These are phyloP conservation scores for Ceratocystis eucalypticola DNA, from an alignment of 2,329 filamentous ascomycete species.

Conservation along the genomic window DNA sequence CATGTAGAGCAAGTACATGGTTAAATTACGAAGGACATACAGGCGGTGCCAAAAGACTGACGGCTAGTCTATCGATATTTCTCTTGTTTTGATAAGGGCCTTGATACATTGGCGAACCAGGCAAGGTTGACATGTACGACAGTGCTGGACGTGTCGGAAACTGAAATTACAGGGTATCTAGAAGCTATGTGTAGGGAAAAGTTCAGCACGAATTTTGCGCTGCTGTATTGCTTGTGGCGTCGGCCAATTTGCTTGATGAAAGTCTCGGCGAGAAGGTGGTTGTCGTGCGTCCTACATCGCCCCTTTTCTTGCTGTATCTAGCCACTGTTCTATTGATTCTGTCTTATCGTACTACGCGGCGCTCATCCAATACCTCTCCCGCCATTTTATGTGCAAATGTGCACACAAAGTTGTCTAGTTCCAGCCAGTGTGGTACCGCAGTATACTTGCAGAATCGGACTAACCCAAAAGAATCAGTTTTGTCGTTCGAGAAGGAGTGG, in stretches of 20 bases:
- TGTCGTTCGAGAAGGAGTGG: slow-evolving; percentile 1
- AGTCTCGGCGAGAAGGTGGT: neutral
- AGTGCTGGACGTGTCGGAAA: neutral
- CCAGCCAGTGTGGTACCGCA: neutral
- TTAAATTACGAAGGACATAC: neutral
- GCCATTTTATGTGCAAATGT: neutral
- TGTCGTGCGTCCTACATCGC: neutral
- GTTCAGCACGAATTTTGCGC: neutral
- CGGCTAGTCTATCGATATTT: neutral
- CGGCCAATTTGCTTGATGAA: neutral
- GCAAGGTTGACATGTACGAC: neutral
- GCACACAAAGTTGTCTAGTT: slow-evolving; percentile 1
- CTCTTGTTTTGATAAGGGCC: neutral
- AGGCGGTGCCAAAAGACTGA: neutral
- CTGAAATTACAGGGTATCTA: neutral
- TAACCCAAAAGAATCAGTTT: neutral
- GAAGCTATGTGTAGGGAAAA: neutral
- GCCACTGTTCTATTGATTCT: neutral
- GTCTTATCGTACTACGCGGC: neutral
- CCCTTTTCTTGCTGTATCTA: neutral
- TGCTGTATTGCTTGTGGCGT: neutral
- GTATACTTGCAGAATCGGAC: neutral
- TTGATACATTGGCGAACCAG: neutral
- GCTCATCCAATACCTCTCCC: neutral
- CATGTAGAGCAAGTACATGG: neutral